These are phyloP conservation scores for Pyrenophora graminea DNA, from an alignment of 2,329 filamentous ascomycete species.

Conservation along the genomic window DNA sequence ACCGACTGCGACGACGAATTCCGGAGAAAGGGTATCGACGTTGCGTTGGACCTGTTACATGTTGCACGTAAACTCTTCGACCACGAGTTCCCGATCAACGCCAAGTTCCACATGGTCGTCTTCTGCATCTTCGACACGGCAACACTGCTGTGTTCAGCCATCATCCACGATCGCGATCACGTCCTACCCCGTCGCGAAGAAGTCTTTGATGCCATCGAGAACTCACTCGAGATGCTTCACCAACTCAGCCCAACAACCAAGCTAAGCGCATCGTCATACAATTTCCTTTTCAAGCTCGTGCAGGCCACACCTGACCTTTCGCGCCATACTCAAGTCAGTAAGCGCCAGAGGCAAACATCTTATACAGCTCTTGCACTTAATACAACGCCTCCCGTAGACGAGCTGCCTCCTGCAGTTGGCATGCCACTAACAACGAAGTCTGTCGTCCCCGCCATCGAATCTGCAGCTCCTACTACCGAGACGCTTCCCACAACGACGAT, in stretches of 20 bases:
- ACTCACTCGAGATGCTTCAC: constrained; percentile 35
- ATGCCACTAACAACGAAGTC: not conserved
- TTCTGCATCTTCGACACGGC: constrained; percentile 59
- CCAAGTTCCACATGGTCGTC: constrained; percentile 56
- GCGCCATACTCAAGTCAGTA: constrained; percentile 13
- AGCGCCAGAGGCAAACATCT: constrained; percentile 22
- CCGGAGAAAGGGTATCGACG: constrained; percentile 51
- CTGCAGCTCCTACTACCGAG: not conserved
- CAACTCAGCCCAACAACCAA: constrained; percentile 37
- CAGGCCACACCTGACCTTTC: constrained; percentile 33
- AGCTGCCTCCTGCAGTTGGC: not conserved
- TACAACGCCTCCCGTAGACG: not conserved
- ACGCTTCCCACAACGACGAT: constrained; percentile 1
- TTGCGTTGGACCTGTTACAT: constrained; percentile 51
- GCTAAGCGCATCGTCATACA: constrained; percentile 36
- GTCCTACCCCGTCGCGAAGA: constrained; percentile 50
- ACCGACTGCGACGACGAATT: constrained; percentile 45
- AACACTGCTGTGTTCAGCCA: constrained; percentile 56
- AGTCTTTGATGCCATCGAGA: constrained; percentile 48
- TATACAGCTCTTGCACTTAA: constrained; percentile 5
- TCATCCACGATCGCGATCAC: constrained; percentile 55
- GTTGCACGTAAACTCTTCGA: constrained; percentile 51
- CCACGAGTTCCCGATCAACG: constrained; percentile 52
- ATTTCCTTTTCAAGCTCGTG: constrained; percentile 38
- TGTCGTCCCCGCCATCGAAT: not conserved